Base-by-base conservation (phyloP, 257 asterid genomes). In the Gardenia jasminoides region DNA sequence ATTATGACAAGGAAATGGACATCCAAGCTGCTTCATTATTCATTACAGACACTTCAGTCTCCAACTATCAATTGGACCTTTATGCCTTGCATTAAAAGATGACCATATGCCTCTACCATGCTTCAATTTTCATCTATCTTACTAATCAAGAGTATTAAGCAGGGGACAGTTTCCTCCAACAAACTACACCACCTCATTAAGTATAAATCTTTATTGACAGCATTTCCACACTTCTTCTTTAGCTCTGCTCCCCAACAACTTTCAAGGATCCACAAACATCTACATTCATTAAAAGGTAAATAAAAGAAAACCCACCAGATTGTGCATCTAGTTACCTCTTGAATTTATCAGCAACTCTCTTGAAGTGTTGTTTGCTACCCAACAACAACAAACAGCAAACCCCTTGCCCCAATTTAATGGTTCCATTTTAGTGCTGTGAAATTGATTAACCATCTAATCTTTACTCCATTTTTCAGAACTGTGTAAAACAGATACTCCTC, bases 201-300 rank as follows among this genome's bases (percentile, higher is more conserved):
- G 44, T 41, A 3, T 39, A 10, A 28, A 62, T 61, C 47, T 74
- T 56, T 41, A 50, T 39, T 75, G 10, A 39, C 62, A 15, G 36
- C 46, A 70, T 46, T 41, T 39, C 70, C 44, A 59, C 58, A 26
- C 66, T 74, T 54, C 61, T 41, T 62, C 62, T 50, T 3, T 41
- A 36, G 47, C 62, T 69, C 66, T 62, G 66, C 56, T 72, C 74
- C 74, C 72, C n/a, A 67, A 74, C 79, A 36, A 67, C 56, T 67
- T 70, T 26, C 19, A 52, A 52, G 33, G 7, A 46, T 43, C n/a
- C 62, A 72, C 56, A 7, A 48, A 73, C 74, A 24, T 44, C 9
- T 44, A 44, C 75, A 72, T 64, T 72, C 68, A 61, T 65, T 47
- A 33, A 48, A 78, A 58, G 16, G 65, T 59, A 7, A 24, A 59